phyloP scores from a whole-genome alignment of 2,329 filamentous ascomycete genomes.

The Onygenales sp. region DNA sequence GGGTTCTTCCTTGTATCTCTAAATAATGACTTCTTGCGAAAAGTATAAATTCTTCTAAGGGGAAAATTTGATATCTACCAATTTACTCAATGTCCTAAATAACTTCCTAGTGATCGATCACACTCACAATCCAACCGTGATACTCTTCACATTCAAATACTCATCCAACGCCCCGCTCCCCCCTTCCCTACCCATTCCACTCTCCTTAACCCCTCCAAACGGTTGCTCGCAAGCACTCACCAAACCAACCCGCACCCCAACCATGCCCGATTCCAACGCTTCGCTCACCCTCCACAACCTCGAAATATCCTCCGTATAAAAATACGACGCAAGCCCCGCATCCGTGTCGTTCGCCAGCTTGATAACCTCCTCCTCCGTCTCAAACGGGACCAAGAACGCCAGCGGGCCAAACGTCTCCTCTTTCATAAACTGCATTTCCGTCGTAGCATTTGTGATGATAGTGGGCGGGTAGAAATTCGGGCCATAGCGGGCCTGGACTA shows the following conservation, averaged over 20 bases:
- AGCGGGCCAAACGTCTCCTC: slow-evolving; percentile 25
- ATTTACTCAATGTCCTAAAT: too few species aligned
- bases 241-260: slow-evolving; percentile 43
- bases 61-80: background rate
- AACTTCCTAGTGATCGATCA: too few species aligned
- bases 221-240: slow-evolving; percentile 5
- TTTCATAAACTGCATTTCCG: slow-evolving; percentile 18
- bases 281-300: slow-evolving; percentile 55
- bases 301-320: slow-evolving; percentile 48
- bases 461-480: slow-evolving; percentile 7
- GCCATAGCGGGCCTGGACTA: slow-evolving; percentile 7
- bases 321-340: slow-evolving; percentile 22
- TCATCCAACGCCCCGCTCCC: slow-evolving; percentile 4
- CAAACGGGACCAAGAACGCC: slow-evolving; percentile 15
- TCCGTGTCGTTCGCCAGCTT: slow-evolving; percentile 20
- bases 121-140: slow-evolving; percentile 4
- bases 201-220: slow-evolving; percentile 7
- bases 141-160: slow-evolving; percentile 6
- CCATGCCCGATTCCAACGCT: slow-evolving; percentile 74
- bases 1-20: background rate
- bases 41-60: background rate
- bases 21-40: background rate
- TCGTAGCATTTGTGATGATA: slow-evolving; percentile 12
- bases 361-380: slow-evolving; percentile 23
- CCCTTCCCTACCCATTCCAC: slow-evolving; percentile 5